Percentiles rank a stretch among this genome's conserved stretches.
Evolutionary conservation across 306 rosid genomes (phyloP).

Genomic region (Ammopiptanthus mongolicus): DNA sequence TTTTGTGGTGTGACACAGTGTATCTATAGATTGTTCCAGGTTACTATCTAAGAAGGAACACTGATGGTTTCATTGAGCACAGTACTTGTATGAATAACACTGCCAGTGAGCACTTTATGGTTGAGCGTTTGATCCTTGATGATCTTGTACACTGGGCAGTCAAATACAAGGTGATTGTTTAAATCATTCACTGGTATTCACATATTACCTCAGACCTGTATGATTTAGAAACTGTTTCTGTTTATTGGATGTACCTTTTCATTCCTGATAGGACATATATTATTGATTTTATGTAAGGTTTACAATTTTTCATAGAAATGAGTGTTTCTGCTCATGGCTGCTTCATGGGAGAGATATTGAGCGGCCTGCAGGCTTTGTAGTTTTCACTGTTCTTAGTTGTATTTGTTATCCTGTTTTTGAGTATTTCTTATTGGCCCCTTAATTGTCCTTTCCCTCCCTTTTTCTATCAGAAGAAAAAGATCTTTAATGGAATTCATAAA

Average conservation of each 20-base stretch:
- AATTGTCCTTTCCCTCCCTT: neutral
- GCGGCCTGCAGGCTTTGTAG: neutral
- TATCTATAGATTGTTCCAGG: constrained; percentile 92
- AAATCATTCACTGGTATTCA: constrained; percentile 13
- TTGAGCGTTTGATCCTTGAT: constrained; percentile 82
- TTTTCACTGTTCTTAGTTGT: neutral
- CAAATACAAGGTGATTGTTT: constrained; percentile 71
- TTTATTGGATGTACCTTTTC: neutral
- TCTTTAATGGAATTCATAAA: neutral
- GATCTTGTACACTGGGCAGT: constrained; percentile 93
- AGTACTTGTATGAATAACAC: constrained; percentile 94
- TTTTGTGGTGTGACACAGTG: constrained; percentile 32
- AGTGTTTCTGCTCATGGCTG: neutral
- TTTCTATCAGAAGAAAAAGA: neutral
- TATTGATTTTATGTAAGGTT: neutral
- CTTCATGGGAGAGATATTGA: neutral
- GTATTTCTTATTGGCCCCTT: neutral
- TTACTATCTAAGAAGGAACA: constrained; percentile 84
- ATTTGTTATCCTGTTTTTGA: constrained; percentile 4
- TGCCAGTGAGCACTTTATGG: constrained; percentile 95
- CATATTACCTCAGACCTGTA: constrained; percentile 8
- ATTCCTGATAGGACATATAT: neutral
- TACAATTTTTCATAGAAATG: neutral
- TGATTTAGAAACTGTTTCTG: neutral
- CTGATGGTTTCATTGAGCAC: constrained; percentile 84